Evolutionary conservation across 2,329 filamentous ascomycete genomes (phyloP).

Genomic region (Hypomyces perniciosus): DNA sequence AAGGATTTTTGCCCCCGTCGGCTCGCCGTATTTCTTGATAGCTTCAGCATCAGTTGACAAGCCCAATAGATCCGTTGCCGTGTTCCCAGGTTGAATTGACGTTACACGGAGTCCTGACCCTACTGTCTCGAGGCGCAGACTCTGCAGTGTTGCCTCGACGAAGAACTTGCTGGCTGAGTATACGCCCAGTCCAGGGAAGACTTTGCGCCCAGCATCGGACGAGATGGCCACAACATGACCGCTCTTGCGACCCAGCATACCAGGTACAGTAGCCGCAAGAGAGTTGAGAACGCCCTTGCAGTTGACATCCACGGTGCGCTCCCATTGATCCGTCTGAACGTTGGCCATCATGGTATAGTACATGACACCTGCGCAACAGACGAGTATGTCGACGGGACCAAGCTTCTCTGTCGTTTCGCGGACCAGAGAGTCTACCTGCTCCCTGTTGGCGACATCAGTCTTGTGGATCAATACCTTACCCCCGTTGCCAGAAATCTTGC

Average conservation of each 20-base stretch:
- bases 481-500: constrained; percentile 48
- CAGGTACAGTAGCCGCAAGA: constrained; percentile 61
- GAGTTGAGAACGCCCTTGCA: constrained; percentile 77
- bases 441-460: constrained; percentile 66
- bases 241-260: constrained; percentile 61
- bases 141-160: constrained; percentile 74
- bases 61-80: constrained; percentile 62
- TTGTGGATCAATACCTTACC: constrained; percentile 61
- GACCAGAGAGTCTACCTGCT: constrained; percentile 62
- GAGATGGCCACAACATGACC: constrained; percentile 78
- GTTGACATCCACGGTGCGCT: constrained; percentile 77
- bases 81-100: constrained; percentile 71
- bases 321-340: constrained; percentile 66
- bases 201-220: constrained; percentile 74
- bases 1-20: constrained; percentile 69
- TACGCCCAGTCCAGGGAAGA: constrained; percentile 74
- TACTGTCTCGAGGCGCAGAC: constrained; percentile 67
- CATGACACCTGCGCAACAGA: constrained; percentile 78
- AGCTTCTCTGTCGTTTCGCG: constrained; percentile 53
- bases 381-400: constrained; percentile 70
- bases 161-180: constrained; percentile 84
- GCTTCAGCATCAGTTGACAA: constrained; percentile 74
- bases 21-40: constrained; percentile 71
- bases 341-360: constrained; percentile 87
- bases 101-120: constrained; percentile 69